A percentile compares a stretch with the other conserved stretches of the same genome.
Conservation (phyloP, 2,329 filamentous ascomycete genomes). For the Leptographium procerum region DNA sequence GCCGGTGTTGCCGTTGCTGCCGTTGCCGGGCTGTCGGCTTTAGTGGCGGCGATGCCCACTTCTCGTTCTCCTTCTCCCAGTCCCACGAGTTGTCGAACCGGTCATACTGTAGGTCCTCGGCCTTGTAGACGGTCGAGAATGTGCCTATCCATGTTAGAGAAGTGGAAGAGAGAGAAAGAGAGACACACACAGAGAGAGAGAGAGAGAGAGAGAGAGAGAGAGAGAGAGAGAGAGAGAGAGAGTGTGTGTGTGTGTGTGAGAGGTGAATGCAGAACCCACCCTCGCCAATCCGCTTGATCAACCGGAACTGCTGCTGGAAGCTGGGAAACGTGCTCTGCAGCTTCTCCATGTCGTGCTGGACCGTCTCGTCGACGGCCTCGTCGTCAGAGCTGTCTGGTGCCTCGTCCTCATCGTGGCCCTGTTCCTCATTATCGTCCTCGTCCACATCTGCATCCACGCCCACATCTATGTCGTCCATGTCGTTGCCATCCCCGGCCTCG, state of each 20-base stretch:
- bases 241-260: neutral
- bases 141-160: conserved; percentile 49
- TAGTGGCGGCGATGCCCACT: conserved; percentile 58
- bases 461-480: conserved; percentile 29
- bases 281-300: conserved; percentile 96
- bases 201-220: neutral
- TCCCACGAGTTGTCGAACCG: conserved; percentile 83
- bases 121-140: conserved; percentile 98
- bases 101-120: conserved; percentile 81
- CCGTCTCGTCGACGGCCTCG: conserved; percentile 50
- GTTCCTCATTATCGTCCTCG: conserved; percentile 24
- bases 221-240: neutral
- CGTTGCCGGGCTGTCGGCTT: conserved; percentile 34
- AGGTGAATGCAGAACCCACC: conserved; percentile 36
- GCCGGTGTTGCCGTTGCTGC: too few species aligned
- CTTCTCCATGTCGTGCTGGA: conserved; percentile 77
- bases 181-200: neutral
- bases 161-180: neutral
- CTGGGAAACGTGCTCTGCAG: conserved; percentile 73
- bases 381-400: conserved; percentile 46
- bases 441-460: conserved; percentile 33
- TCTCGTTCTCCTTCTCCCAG: conserved; percentile 50
- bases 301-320: conserved; percentile 71
- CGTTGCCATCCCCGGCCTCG: conserved; percentile 26
- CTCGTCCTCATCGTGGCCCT: conserved; percentile 25